A percentile compares a stretch with the other conserved stretches of the same genome.
phyloP scores from a whole-genome alignment of 345 rosid species.

The Eucalyptus shirleyi region DNA sequence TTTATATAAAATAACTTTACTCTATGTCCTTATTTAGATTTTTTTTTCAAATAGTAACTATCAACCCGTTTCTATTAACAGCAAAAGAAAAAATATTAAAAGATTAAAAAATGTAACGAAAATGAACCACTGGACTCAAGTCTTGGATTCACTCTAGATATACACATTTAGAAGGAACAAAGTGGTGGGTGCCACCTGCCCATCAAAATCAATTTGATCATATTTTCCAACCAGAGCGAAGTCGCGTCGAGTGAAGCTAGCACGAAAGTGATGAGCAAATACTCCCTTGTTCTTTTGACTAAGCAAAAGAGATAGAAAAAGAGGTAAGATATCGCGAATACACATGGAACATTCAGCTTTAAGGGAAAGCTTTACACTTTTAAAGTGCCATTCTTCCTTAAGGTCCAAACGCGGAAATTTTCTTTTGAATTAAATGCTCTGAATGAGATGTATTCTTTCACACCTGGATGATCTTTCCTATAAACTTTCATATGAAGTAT shows the following conservation, averaged over 20 bases:
- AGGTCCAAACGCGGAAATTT: too few relatives aligned
- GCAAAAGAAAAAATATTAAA: not conserved
- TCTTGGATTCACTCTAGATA: not conserved
- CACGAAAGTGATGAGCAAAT: not conserved
- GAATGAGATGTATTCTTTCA: too few relatives aligned
- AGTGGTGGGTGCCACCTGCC: not conserved
- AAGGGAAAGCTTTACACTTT: too few relatives aligned
- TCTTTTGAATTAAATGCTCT: too few relatives aligned
- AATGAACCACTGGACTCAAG: not conserved
- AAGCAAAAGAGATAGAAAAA: not conserved
- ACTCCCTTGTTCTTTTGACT: not conserved
- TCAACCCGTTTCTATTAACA: not conserved
- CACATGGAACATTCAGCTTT: not conserved
- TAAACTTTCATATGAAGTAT: too few relatives aligned
- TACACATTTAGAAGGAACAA: not conserved
- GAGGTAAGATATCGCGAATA: rapidly evolving
- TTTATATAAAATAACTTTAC: not conserved
- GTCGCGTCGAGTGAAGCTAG: rapidly evolving
- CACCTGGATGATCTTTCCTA: too few relatives aligned
- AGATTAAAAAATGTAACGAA: not conserved
- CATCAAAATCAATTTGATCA: not conserved
- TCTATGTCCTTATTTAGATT: not conserved
- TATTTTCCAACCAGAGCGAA: not conserved
- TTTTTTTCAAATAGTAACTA: too few relatives aligned
- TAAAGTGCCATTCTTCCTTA: too few relatives aligned